A percentile compares a stretch with the other conserved stretches of the same genome.
Conservation (phyloP, 2,329 filamentous ascomycete genomes). For the Hysterium pulicare region DNA sequence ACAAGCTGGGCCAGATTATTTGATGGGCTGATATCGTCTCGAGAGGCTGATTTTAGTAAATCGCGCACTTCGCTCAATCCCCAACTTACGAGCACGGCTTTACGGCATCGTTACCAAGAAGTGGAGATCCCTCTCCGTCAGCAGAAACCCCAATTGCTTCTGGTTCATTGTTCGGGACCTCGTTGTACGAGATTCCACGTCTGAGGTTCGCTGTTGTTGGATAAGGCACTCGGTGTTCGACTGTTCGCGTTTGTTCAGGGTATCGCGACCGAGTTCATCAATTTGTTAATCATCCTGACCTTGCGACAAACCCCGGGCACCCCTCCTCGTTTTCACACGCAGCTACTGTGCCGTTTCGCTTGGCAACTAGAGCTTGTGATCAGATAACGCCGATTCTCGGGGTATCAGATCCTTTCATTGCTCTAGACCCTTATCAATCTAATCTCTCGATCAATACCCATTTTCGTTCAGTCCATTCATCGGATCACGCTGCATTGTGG, state of each 20-base stretch:
- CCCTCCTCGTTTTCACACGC: constrained; percentile 1
- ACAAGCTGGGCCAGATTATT: constrained; percentile 1
- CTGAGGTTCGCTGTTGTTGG: no score
- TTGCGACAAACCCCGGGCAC: not conserved
- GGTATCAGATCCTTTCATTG: not conserved
- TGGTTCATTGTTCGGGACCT: no score
- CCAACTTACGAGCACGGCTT: not conserved
- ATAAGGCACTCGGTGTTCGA: no score
- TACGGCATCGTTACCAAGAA: no score
- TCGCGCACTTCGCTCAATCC: not conserved
- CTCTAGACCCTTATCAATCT: constrained; percentile 21
- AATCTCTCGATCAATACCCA: constrained; percentile 20
- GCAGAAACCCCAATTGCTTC: constrained; percentile 3
- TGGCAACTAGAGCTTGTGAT: constrained; percentile 4
- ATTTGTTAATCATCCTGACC: no score
- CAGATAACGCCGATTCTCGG: constrained; percentile 8
- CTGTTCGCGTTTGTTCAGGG: no score
- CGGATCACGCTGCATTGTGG: no score
- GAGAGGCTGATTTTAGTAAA: not conserved
- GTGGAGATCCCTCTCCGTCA: no score
- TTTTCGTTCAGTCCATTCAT: no score
- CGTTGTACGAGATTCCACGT: no score
- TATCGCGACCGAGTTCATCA: no score
- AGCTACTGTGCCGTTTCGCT: not conserved
- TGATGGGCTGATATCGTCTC: constrained; percentile 2